phyloP scores from a whole-genome alignment of 169 alveolate genomes.

The Eimeria zaria region DNA sequence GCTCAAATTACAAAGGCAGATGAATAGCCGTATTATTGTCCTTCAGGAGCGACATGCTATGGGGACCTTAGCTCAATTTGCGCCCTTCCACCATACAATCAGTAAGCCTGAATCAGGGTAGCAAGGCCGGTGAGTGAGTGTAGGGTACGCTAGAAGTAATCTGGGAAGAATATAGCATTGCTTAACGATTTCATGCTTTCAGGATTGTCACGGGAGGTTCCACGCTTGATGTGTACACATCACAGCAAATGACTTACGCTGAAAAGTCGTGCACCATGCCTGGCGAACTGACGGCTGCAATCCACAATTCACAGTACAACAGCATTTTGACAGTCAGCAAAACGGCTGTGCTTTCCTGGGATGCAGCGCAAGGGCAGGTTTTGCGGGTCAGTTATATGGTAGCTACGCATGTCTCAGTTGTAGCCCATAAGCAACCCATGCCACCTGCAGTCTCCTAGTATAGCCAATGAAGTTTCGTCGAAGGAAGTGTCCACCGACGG shows the following conservation, averaged over 20 bases:
- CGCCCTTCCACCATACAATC: constrained; percentile 58
- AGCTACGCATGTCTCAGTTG: not conserved
- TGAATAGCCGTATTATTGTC: not conserved
- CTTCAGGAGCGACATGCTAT: constrained; percentile 61
- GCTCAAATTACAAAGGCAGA: not conserved
- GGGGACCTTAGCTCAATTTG: constrained; percentile 69
- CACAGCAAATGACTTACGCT: constrained; percentile 49
- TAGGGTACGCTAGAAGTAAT: not conserved
- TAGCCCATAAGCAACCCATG: not conserved
- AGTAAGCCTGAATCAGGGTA: not conserved
- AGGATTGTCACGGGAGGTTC: constrained; percentile 73
- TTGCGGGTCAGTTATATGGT: constrained; percentile 28
- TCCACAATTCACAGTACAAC: constrained; percentile 60
- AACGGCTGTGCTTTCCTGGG: constrained; percentile 52
- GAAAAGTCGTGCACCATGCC: constrained; percentile 70
- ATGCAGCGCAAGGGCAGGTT: constrained; percentile 62
- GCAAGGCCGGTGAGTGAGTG: not conserved
- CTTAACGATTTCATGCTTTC: not conserved
- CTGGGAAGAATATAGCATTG: not conserved
- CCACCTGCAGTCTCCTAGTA: not conserved
- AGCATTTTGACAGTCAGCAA: constrained; percentile 58
- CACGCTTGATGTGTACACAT: constrained; percentile 59
- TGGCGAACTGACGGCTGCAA: constrained; percentile 51
- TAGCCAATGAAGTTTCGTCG: not conserved
- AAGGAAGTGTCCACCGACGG: not conserved